Evolutionary conservation across 495 filamentous ascomycete species (phyloP).

Genomic region (Staphylotrichum tortipilum): DNA sequence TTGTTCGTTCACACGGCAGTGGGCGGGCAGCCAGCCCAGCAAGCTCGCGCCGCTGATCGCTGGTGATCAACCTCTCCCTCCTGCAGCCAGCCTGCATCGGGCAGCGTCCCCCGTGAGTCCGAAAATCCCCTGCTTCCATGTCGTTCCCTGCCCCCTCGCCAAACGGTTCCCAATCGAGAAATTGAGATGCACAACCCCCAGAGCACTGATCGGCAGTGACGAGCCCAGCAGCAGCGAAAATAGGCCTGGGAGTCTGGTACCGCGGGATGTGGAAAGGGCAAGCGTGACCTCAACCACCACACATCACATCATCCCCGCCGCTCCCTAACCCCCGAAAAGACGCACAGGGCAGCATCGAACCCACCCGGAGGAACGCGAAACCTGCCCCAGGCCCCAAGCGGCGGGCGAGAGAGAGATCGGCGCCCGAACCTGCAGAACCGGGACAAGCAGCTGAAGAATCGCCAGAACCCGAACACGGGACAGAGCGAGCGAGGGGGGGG

Average conservation of each 20-base stretch:
- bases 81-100: background rate
- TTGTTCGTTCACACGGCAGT: no score
- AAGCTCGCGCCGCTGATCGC: slow-evolving; percentile 1
- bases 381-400: no score
- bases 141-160: slow-evolving; percentile 1
- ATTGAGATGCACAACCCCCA: background rate
- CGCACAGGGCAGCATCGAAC: no score
- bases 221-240: background rate
- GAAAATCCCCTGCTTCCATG: background rate
- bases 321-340: no score
- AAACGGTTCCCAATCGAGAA: slow-evolving; percentile 2
- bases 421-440: background rate
- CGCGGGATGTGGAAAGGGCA: no score
- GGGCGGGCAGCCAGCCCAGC: no score
- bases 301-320: no score
- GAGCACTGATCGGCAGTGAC: no score
- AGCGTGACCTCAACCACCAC: no score
- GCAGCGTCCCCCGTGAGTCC: background rate
- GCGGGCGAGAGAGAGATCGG: slow-evolving; percentile 1
- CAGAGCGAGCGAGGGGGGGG: background rate
- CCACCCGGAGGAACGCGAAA: no score
- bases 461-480: background rate
- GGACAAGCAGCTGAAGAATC: background rate
- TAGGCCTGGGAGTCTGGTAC: background rate
- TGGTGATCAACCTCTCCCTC: background rate